These are phyloP conservation scores for Misopates orontium DNA, from an alignment of 257 asterid genomes.

Conservation along the genomic window DNA sequence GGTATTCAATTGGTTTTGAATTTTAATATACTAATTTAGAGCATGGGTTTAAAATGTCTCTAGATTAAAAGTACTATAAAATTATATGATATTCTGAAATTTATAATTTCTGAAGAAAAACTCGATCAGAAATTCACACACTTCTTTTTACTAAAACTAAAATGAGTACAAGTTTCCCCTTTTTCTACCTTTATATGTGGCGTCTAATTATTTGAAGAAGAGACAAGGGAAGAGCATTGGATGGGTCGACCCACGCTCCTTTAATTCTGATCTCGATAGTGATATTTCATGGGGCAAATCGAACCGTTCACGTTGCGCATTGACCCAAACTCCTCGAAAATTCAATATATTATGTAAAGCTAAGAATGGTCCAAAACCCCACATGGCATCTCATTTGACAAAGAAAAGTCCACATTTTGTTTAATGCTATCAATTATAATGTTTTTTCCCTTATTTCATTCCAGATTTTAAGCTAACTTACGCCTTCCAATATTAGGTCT, in stretches of 20 bases:
- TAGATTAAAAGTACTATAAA: no score
- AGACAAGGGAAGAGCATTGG: slow-evolving; percentile 22
- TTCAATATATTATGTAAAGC: slow-evolving; percentile 5
- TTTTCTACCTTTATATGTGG: neutral
- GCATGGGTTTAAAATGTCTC: no score
- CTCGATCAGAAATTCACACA: no score
- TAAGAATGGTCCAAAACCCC: slow-evolving; percentile 32
- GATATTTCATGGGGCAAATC: slow-evolving; percentile 21
- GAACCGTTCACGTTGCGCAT: slow-evolving; percentile 21
- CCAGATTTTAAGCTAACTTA: neutral
- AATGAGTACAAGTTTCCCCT: neutral
- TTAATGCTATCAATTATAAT: neutral
- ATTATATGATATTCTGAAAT: no score
- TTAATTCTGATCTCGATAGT: slow-evolving; percentile 5
- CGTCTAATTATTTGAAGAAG: slow-evolving; percentile 1
- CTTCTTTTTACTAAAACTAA: neutral
- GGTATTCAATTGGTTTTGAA: no score
- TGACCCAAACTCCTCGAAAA: neutral
- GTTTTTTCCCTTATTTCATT: neutral
- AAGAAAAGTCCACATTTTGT: slow-evolving; percentile 19
- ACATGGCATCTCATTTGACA: slow-evolving; percentile 28
- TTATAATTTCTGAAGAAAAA: no score
- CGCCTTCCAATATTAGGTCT: neutral
- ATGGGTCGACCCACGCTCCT: slow-evolving; percentile 19
- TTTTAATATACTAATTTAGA: no score